Conservation (phyloP, 2,329 filamentous ascomycete genomes). For the Xylaria sp. region DNA sequence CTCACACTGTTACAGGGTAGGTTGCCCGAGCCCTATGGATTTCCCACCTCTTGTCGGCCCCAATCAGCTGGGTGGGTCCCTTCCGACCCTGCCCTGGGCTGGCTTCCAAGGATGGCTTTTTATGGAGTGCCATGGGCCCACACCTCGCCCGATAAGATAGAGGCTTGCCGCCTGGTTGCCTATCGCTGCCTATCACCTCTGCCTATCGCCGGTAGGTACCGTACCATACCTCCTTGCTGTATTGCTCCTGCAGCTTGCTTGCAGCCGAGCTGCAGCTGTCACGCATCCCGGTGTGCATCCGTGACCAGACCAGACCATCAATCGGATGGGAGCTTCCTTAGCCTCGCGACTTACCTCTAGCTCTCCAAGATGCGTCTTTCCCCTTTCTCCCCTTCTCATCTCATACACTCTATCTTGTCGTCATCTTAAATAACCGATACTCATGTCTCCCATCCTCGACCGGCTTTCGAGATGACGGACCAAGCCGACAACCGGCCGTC, state of each 20-base stretch:
- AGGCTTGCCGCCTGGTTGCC: not conserved
- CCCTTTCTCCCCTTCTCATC: constrained; percentile 9
- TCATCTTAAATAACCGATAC: constrained; percentile 18
- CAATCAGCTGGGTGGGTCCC: not conserved
- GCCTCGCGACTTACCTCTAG: constrained; percentile 7
- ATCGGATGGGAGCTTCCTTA: constrained; percentile 17
- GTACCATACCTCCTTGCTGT: too few relatives aligned
- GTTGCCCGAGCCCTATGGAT: not conserved
- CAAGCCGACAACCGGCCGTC: constrained; percentile 30
- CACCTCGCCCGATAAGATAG: constrained; percentile 26
- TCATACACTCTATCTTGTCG: constrained; percentile 3
- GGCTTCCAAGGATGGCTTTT: too few relatives aligned
- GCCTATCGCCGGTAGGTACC: too few relatives aligned
- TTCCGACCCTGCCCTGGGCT: not conserved
- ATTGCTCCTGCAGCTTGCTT: constrained; percentile 8
- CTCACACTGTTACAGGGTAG: constrained; percentile 1
- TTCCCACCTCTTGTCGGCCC: not conserved
- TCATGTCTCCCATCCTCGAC: constrained; percentile 28
- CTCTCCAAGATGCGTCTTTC: constrained; percentile 37
- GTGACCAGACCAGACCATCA: constrained; percentile 11
- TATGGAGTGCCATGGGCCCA: constrained; percentile 3
- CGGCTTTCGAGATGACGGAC: constrained; percentile 39
- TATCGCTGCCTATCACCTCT: not conserved
- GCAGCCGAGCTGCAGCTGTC: constrained; percentile 26
- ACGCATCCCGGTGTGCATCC: constrained; percentile 19